Base-by-base conservation (phyloP, 2,329 filamentous ascomycete genomes). In the Dryadomyces quercus-mongolicae region DNA sequence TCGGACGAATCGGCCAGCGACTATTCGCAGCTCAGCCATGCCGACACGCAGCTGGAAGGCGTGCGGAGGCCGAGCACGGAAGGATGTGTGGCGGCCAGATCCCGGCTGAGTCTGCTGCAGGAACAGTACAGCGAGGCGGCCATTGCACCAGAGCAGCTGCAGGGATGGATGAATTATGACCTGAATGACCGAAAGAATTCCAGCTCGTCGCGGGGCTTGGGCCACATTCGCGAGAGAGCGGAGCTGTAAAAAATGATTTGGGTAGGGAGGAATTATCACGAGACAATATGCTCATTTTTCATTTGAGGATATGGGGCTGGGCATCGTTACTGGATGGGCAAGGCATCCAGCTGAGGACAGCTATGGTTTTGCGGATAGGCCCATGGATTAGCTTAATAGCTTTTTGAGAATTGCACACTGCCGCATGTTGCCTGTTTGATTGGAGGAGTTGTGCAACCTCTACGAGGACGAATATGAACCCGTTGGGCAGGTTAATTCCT, bases 81-180 rank as follows among this genome's bases (percentile, higher is more conserved):
- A 10, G 38, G 15, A 42, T 13, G 12, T 42, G 12, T 42, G 38
- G 12, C 16, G 38, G 16, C 38, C 12, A 42, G 16, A n/a, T 21
- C 54, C 4, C 40, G 22, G 4, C 20, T 7, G 38, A 16, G 46
- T 36, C 18, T 48, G 47, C 15, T 59, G 8, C 54, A 55, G 22
- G 25, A 54, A 15, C 45, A 54, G 2, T 50, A 58, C 25, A 16
- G 55, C 16, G 55, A 60, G 16, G 53, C 55, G 6, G 49, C 16
- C 3, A 53, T 60, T 4, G 53, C 55, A 12, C 55, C 56, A 8
- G 59, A 57, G 34, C 58, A 60, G 51, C 34, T 58, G 6, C 51
- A 52, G 9, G 16, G 31, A 3, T 60, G 55, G 58, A 57, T 57
- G 9, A 53, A 31, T 31, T 31, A 31, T 31, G 25, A 31, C 25